Evolutionary conservation across 78 protist species (phyloP).

Genomic region (Dictyostelium citrinum): DNA sequence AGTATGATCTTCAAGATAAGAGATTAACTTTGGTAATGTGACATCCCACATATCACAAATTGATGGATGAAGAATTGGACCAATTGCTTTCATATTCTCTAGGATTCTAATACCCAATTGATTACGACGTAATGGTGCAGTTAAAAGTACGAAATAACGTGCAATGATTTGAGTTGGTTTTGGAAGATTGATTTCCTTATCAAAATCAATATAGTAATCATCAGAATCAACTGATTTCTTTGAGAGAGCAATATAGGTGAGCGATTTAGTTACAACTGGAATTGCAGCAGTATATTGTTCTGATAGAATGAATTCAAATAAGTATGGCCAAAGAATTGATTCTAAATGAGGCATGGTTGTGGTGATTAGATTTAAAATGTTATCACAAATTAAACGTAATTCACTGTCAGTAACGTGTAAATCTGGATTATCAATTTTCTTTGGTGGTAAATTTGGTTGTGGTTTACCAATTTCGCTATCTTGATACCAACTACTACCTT

Average conservation of each 20-base stretch:
- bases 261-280: constrained; percentile 51
- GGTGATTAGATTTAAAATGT: constrained; percentile 66
- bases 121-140: constrained; percentile 63
- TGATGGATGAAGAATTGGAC: constrained; percentile 80
- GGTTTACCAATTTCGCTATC: constrained; percentile 64
- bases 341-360: constrained; percentile 81
- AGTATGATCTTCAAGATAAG: constrained; percentile 39
- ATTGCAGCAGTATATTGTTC: constrained; percentile 45
- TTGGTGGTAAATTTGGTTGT: not conserved
- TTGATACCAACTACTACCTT: constrained; percentile 34
- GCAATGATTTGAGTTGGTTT: constrained; percentile 79
- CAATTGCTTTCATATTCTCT: constrained; percentile 44
- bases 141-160: constrained; percentile 65
- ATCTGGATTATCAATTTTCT: not conserved
- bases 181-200: constrained; percentile 79
- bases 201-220: constrained; percentile 85
- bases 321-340: constrained; percentile 80
- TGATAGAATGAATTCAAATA: constrained; percentile 56
- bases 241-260: constrained; percentile 20
- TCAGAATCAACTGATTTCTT: constrained; percentile 42
- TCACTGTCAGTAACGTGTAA: constrained; percentile 43
- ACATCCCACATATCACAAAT: constrained; percentile 85
- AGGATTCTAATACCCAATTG: constrained; percentile 43
- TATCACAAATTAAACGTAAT: constrained; percentile 74
- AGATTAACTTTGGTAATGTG: constrained; percentile 66